Evolutionary conservation across 2,329 filamentous ascomycete species (phyloP).

Genomic region (Pyrenophora teres): DNA sequence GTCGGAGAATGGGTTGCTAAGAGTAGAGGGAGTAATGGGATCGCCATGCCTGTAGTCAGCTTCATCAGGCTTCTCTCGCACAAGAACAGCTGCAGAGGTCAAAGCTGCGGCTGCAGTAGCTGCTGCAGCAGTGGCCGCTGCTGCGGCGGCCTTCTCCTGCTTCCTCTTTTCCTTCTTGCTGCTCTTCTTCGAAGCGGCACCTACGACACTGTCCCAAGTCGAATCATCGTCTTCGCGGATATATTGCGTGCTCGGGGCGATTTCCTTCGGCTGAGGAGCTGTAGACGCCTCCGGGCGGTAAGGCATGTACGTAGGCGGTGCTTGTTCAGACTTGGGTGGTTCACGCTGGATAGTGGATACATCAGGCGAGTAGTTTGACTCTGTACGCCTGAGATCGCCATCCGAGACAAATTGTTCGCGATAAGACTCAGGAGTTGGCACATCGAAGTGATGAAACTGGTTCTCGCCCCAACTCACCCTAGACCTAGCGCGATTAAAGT

Average conservation of each 20-base stretch:
- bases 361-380: constrained; percentile 35
- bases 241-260: constrained; percentile 38
- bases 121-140: constrained; percentile 21
- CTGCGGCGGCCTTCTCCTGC: constrained; percentile 34
- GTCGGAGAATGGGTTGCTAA: constrained; percentile 39
- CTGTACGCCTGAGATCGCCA: constrained; percentile 30
- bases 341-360: constrained; percentile 50
- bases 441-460: constrained; percentile 54
- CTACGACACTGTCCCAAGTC: constrained; percentile 27
- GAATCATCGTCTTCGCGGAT: constrained; percentile 34
- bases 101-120: constrained; percentile 21
- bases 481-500: constrained; percentile 31
- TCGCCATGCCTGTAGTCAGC: constrained; percentile 15
- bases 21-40: constrained; percentile 20
- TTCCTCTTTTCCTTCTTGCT: constrained; percentile 43
- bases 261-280: constrained; percentile 23
- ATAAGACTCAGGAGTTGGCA: constrained; percentile 51
- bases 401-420: constrained; percentile 46
- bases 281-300: constrained; percentile 38
- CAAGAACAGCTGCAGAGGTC: constrained; percentile 24
- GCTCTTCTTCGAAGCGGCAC: constrained; percentile 34
- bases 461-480: constrained; percentile 56
- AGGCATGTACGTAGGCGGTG: constrained; percentile 32
- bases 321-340: constrained; percentile 35
- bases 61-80: constrained; percentile 25